Percentiles rank a stretch among this genome's conserved stretches.
Conservation (phyloP, 257 asterid species). For the Misopates orontium region DNA sequence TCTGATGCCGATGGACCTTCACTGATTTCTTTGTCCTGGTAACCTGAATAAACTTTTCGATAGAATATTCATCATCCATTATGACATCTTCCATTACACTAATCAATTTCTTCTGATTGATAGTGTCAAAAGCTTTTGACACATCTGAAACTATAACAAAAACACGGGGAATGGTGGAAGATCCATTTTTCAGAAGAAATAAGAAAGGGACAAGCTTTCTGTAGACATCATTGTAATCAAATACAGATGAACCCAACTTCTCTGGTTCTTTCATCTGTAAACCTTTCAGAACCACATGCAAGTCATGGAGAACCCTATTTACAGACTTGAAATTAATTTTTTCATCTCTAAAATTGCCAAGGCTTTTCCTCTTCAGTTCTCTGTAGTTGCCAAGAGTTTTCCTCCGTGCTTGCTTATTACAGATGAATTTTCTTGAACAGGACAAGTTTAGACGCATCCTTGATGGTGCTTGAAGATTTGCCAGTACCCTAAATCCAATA, state of each 20-base stretch:
- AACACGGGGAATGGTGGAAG: slow-evolving; percentile 43
- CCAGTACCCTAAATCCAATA: slow-evolving; percentile 68
- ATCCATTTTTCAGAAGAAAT: slow-evolving; percentile 43
- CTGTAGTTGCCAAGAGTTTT: slow-evolving; percentile 21
- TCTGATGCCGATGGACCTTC: slow-evolving; percentile 46
- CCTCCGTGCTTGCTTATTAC: slow-evolving; percentile 25
- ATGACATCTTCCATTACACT: slow-evolving; percentile 64
- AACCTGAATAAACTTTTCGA: slow-evolving; percentile 56
- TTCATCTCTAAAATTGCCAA: slow-evolving; percentile 17
- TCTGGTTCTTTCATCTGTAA: slow-evolving; percentile 50
- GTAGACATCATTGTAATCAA: slow-evolving; percentile 78
- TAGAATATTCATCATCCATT: slow-evolving; percentile 50
- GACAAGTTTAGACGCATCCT: slow-evolving; percentile 38
- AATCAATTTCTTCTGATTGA: slow-evolving; percentile 70
- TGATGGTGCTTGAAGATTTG: slow-evolving; percentile 83
- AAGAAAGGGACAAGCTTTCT: slow-evolving; percentile 66
- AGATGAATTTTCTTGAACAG: slow-evolving; percentile 19
- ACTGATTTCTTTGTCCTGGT: slow-evolving; percentile 47
- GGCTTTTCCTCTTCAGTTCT: slow-evolving; percentile 28
- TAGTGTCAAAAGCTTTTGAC: slow-evolving; percentile 80
- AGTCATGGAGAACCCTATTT: slow-evolving; percentile 62
- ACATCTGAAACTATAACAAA: slow-evolving; percentile 83
- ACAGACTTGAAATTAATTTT: slow-evolving; percentile 52
- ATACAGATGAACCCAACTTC: slow-evolving; percentile 85
- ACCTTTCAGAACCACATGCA: slow-evolving; percentile 68